Percentiles rank a stretch among this genome's conserved stretches.
Evolutionary conservation across 176 grass and related monocot species (phyloP).

Genomic region (Aechmea fasciata): DNA sequence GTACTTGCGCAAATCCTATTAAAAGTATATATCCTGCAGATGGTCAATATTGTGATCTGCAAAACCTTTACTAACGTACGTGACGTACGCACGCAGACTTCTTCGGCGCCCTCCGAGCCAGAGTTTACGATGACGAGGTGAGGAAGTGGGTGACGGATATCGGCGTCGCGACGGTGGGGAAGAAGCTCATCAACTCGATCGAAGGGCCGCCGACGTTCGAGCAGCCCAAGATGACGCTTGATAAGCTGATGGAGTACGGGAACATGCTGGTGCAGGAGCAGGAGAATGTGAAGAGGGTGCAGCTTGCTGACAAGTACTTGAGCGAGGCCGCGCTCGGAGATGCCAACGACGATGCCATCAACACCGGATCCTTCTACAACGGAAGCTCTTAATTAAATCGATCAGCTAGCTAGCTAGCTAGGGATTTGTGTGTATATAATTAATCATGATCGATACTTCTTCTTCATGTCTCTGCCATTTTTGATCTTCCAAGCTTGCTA

Average conservation of each 20-base stretch:
- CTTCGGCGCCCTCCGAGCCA: conserved; percentile 17
- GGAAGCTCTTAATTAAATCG: no score
- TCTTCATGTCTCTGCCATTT: no score
- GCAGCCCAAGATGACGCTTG: background rate
- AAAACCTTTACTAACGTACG: no score
- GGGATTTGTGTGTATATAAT: no score
- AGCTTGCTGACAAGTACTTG: conserved; percentile 24
- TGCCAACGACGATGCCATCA: conserved; percentile 17
- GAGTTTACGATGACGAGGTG: conserved; percentile 23
- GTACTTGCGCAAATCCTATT: no score
- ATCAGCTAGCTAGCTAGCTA: no score
- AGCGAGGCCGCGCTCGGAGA: conserved; percentile 20
- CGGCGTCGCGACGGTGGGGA: background rate
- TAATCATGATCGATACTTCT: no score
- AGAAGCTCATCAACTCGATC: no score
- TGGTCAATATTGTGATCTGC: no score
- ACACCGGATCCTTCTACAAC: conserved; percentile 7
- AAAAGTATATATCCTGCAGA: no score
- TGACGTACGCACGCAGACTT: background rate
- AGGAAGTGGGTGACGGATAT: conserved; percentile 12
- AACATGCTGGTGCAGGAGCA: conserved; percentile 19
- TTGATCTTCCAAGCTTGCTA: no score
- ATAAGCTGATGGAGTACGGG: conserved; percentile 17
- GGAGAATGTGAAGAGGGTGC: conserved; percentile 25
- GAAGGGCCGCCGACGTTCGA: no score